Conservation (phyloP, 176 grass and related monocot genomes). For the Metroxylon sagu region DNA sequence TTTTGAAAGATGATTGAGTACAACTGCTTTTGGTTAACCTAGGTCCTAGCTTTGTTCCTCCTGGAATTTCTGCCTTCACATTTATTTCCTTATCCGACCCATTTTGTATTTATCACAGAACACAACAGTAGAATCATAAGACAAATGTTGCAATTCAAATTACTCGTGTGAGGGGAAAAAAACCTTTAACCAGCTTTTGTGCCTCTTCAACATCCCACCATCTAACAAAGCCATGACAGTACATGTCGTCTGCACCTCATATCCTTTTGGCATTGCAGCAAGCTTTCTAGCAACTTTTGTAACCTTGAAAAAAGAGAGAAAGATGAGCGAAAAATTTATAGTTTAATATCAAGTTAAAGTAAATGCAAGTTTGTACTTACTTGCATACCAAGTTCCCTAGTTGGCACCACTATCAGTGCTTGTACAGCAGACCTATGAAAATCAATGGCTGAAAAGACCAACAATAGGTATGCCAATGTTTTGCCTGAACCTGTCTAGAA, state of each 20-base stretch:
- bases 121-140: background rate
- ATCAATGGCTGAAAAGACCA: constrained; percentile 65
- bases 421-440: constrained; percentile 63
- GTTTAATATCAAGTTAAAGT: background rate
- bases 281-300: constrained; percentile 78
- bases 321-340: background rate
- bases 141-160: too few relatives aligned
- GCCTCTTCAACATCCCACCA: constrained; percentile 79
- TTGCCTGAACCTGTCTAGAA: constrained; percentile 98
- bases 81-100: background rate
- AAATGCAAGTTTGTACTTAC: constrained; percentile 13
- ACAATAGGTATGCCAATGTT: constrained; percentile 77
- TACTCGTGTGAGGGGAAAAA: background rate
- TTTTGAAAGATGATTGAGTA: too few relatives aligned
- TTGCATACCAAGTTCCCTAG: constrained; percentile 95
- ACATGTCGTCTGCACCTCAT: constrained; percentile 33
- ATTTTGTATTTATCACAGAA: background rate
- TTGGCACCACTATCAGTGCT: constrained; percentile 78
- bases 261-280: constrained; percentile 28
- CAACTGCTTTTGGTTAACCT: too few relatives aligned
- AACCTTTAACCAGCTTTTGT: constrained; percentile 96
- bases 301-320: constrained; percentile 34
- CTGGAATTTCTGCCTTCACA: too few relatives aligned
- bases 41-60: too few relatives aligned
- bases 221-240: constrained; percentile 89